A percentile compares a stretch with the other conserved stretches of the same genome.
Conservation (phyloP, 2,329 filamentous ascomycete species). For the Pestalotiopsis sp. region DNA sequence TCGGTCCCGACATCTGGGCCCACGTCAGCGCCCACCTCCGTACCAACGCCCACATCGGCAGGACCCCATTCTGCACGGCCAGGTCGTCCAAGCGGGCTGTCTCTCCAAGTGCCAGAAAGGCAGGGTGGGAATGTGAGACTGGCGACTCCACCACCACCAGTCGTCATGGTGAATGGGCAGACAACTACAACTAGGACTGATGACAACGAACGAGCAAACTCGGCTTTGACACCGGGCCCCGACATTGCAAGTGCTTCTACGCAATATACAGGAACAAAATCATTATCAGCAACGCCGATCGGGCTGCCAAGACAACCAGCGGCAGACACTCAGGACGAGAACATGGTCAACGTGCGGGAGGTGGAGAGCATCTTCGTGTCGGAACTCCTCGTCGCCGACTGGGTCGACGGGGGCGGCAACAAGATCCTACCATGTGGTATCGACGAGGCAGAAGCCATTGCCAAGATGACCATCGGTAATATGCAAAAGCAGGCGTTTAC, state of each 20-base stretch:
- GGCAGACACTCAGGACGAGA: conserved; percentile 33
- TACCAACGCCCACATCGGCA: conserved; percentile 13
- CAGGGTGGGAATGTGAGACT: conserved; percentile 62
- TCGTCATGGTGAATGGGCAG: conserved; percentile 32
- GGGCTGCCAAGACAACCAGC: conserved; percentile 14
- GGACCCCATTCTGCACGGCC: conserved; percentile 22
- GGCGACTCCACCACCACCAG: conserved; percentile 59
- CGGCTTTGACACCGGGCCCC: background rate
- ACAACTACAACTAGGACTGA: background rate
- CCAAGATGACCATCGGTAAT: conserved; percentile 54
- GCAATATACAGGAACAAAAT: conserved; percentile 16
- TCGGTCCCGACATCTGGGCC: conserved; percentile 18
- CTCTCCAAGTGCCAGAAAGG: conserved; percentile 65
- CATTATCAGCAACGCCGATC: background rate
- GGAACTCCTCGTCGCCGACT: conserved; percentile 51
- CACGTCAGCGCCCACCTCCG: conserved; percentile 1
- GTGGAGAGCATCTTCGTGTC: conserved; percentile 58
- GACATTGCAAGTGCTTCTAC: conserved; percentile 18
- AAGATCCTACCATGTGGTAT: conserved; percentile 45
- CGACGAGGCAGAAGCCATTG: conserved; percentile 58
- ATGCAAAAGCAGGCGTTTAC: conserved; percentile 53
- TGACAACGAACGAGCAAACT: background rate
- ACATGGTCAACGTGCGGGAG: conserved; percentile 59
- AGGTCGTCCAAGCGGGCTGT: conserved; percentile 53
- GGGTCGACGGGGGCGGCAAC: conserved; percentile 52